Conservation (phyloP, 352 stramenopile species). For the Elongisporangium prolatum region DNA sequence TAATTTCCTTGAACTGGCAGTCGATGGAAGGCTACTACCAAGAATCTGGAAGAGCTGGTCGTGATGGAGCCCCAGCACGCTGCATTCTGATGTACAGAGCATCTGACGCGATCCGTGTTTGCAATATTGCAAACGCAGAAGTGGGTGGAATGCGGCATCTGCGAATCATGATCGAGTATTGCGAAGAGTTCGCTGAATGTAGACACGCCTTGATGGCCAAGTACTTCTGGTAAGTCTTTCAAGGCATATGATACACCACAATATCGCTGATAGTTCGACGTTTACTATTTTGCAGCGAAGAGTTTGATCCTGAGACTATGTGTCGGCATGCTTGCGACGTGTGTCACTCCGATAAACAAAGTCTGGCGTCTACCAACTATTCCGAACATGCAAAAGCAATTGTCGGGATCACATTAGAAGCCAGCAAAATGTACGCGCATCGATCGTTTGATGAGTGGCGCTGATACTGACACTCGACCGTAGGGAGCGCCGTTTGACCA, state of each 20-base stretch:
- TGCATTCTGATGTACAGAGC: slow-evolving; percentile 86
- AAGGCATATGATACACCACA: too few species aligned
- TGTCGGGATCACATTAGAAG: slow-evolving; percentile 32
- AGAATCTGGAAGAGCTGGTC: slow-evolving; percentile 93
- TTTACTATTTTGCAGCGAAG: slow-evolving; percentile 20
- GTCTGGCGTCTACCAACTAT: slow-evolving; percentile 24
- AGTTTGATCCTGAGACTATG: slow-evolving; percentile 28
- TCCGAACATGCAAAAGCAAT: slow-evolving; percentile 50
- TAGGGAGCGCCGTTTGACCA: slow-evolving; percentile 55
- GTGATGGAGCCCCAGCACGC: slow-evolving; percentile 87
- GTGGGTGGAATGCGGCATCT: slow-evolving; percentile 61
- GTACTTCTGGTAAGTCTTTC: slow-evolving; percentile 51
- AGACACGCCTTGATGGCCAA: slow-evolving; percentile 40
- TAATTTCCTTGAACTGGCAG: slow-evolving; percentile 9
- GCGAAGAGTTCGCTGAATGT: slow-evolving; percentile 29
- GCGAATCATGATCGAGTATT: slow-evolving; percentile 62
- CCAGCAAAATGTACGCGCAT: slow-evolving; percentile 38
- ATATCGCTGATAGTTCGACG: background rate
- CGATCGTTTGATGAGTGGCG: background rate
- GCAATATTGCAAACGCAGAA: slow-evolving; percentile 58
- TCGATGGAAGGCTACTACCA: slow-evolving; percentile 97
- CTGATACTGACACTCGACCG: slow-evolving; percentile 1
- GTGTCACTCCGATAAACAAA: slow-evolving; percentile 24
- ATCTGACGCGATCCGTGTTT: slow-evolving; percentile 72
- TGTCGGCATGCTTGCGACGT: slow-evolving; percentile 45